Percentiles rank a stretch among this genome's conserved stretches.
These are phyloP conservation scores for Yamadazyma oceani DNA, from an alignment of 1,139 yeast genomes.

Conservation along the genomic window DNA sequence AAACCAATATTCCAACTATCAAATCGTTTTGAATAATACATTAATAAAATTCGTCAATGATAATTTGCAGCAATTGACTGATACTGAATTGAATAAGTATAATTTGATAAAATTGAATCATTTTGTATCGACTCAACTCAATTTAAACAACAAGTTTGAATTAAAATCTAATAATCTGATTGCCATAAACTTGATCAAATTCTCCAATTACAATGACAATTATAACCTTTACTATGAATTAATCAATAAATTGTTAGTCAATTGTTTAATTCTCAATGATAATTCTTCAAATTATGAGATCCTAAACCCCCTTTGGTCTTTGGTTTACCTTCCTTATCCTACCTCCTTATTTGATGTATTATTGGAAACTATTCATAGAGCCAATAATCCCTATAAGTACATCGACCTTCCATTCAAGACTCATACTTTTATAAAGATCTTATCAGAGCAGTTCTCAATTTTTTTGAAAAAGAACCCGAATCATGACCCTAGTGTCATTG, in stretches of 20 bases:
- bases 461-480: conserved; percentile 6
- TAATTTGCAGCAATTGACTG: conserved; percentile 6
- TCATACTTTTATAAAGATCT: conserved; percentile 67
- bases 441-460: conserved; percentile 64
- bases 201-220: conserved; percentile 29
- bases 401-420: conserved; percentile 60
- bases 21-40: conserved; percentile 7
- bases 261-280: background rate
- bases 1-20: conserved; percentile 10
- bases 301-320: conserved; percentile 14
- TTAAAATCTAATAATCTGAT: conserved; percentile 47
- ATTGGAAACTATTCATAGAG: conserved; percentile 73
- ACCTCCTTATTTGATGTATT: conserved; percentile 51
- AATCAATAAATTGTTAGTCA: conserved; percentile 9
- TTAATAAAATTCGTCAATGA: conserved; percentile 11
- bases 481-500: conserved; percentile 19
- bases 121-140: conserved; percentile 34
- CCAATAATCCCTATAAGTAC: conserved; percentile 79
- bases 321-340: conserved; percentile 12
- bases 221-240: conserved; percentile 30
- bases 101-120: conserved; percentile 14
- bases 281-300: conserved; percentile 10
- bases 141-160: conserved; percentile 34
- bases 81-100: conserved; percentile 8
- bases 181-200: conserved; percentile 50